These are phyloP conservation scores for Gossypium turneri DNA, from an alignment of 345 rosid genomes.

Conservation along the genomic window DNA sequence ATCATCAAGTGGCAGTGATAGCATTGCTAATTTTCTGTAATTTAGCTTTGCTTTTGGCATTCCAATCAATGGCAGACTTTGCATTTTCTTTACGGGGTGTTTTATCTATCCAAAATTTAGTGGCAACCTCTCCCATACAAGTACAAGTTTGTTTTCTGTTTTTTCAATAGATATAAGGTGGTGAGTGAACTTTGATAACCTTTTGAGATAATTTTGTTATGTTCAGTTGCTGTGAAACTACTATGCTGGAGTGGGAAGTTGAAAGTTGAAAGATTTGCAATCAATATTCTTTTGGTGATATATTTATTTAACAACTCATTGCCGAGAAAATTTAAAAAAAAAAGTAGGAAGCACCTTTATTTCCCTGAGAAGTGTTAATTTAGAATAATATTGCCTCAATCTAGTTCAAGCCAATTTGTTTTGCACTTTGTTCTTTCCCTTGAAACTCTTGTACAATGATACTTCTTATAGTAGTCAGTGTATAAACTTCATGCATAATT, in stretches of 20 bases:
- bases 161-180: background rate
- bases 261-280: background rate
- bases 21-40: constrained; percentile 8
- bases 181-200: background rate
- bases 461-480: background rate
- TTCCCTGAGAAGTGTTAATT: background rate
- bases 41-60: background rate
- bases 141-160: background rate
- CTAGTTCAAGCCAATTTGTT: background rate
- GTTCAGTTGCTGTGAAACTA: background rate
- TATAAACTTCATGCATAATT: background rate
- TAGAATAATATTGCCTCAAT: background rate
- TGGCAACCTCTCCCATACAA: constrained; percentile 4
- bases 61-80: too few relatives aligned
- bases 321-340: background rate
- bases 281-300: background rate
- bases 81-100: too few relatives aligned
- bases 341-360: background rate
- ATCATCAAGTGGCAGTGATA: background rate
- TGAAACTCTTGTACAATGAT: background rate
- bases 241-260: background rate
- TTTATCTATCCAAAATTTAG: background rate
- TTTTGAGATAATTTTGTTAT: background rate
- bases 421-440: background rate
- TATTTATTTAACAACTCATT: background rate